Evolutionary conservation across 2,329 filamentous ascomycete genomes (phyloP).

Genomic region (Coleophoma crateriformis): DNA sequence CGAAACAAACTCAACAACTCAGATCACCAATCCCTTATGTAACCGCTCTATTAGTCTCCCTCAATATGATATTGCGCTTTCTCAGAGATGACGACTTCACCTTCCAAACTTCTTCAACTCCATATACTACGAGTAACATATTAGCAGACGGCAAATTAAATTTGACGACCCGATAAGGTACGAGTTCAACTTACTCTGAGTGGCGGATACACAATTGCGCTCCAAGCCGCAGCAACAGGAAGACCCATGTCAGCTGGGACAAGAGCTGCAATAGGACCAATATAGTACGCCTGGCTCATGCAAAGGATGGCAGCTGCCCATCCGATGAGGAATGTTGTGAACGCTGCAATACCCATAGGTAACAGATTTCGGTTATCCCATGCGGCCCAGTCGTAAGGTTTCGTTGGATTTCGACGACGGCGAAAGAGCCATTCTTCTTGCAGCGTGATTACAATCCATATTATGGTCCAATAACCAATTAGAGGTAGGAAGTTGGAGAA

Average conservation of each 20-base stretch:
- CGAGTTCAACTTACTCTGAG: neutral
- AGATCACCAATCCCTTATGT: too few species aligned
- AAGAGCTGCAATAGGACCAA: constrained; percentile 48
- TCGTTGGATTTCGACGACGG: constrained; percentile 13
- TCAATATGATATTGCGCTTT: too few species aligned
- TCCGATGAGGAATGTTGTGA: constrained; percentile 53
- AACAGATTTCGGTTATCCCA: constrained; percentile 54
- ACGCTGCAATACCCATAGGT: constrained; percentile 53
- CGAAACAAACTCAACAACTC: too few species aligned
- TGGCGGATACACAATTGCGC: neutral
- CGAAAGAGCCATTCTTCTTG: constrained; percentile 63
- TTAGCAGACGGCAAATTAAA: too few species aligned
- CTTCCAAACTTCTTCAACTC: neutral
- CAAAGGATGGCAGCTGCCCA: constrained; percentile 58
- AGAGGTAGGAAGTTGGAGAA: neutral
- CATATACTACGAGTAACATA: neutral
- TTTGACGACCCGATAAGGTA: neutral
- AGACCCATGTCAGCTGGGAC: neutral
- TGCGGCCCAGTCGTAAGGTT: constrained; percentile 49
- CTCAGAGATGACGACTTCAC: neutral
- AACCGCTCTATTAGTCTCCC: too few species aligned
- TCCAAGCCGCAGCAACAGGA: neutral
- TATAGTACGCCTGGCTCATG: constrained; percentile 65
- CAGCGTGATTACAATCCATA: constrained; percentile 29
- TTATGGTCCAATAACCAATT: neutral